Evolutionary conservation across 2,329 filamentous ascomycete species (phyloP).

Genomic region (Colletotrichum lentis): DNA sequence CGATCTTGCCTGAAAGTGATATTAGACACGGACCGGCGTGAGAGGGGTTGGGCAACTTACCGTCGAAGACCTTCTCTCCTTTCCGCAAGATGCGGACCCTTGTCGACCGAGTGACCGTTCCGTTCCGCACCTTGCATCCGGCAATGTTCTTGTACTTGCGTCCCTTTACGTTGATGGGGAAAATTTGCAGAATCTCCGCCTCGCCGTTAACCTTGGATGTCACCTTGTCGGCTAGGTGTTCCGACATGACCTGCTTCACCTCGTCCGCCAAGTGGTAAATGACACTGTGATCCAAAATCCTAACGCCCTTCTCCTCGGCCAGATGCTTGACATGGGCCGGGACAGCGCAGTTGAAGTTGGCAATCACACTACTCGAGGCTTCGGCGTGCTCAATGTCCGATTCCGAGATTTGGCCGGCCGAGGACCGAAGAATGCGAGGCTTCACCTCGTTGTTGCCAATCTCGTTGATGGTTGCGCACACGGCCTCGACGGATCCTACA

Average conservation of each 20-base stretch:
- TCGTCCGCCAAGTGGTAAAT: slow-evolving; percentile 84
- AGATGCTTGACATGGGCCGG: slow-evolving; percentile 72
- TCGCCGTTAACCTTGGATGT: slow-evolving; percentile 81
- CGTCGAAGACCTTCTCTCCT: slow-evolving; percentile 79
- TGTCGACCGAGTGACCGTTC: slow-evolving; percentile 68
- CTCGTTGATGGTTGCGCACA: slow-evolving; percentile 77
- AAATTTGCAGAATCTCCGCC: slow-evolving; percentile 83
- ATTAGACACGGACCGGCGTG: slow-evolving; percentile 4
- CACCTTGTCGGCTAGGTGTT: slow-evolving; percentile 72
- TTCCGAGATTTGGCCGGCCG: slow-evolving; percentile 80
- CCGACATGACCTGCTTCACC: slow-evolving; percentile 72
- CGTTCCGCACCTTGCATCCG: slow-evolving; percentile 87
- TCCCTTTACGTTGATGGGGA: slow-evolving; percentile 82
- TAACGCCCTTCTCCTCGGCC: slow-evolving; percentile 76
- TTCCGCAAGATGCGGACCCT: slow-evolving; percentile 76
- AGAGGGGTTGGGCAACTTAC: slow-evolving; percentile 61
- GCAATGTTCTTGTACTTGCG: slow-evolving; percentile 78
- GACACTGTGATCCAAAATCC: slow-evolving; percentile 84
- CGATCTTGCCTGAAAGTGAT: slow-evolving; percentile 70
- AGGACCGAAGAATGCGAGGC: slow-evolving; percentile 77
- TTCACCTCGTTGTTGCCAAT: slow-evolving; percentile 86
- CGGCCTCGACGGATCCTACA: slow-evolving; percentile 90
- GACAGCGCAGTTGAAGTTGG: slow-evolving; percentile 84
- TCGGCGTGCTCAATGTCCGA: slow-evolving; percentile 90
- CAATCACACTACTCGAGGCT: slow-evolving; percentile 75